A percentile compares a stretch with the other conserved stretches of the same genome.
Evolutionary conservation across 306 rosid genomes (phyloP).

Genomic region (Prunus mongolica): DNA sequence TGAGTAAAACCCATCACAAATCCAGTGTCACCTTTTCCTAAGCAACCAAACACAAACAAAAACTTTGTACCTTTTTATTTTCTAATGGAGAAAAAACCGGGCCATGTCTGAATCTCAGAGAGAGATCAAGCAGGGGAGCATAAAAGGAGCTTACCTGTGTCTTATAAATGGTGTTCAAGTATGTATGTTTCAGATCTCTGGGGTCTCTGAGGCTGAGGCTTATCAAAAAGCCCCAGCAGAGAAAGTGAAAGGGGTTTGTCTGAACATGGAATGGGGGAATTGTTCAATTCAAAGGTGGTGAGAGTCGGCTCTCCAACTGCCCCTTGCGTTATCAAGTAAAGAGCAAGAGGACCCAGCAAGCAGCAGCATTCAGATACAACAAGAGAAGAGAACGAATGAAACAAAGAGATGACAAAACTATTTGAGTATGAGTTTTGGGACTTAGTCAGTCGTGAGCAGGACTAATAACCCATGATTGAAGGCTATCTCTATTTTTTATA

Average conservation of each 20-base stretch:
- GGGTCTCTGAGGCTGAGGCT: not conserved
- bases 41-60: not conserved
- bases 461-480: constrained; percentile 48
- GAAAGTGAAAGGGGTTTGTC: constrained; percentile 1
- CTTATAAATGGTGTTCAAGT: not conserved
- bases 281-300: constrained; percentile 15
- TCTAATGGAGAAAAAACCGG: constrained; percentile 14
- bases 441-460: constrained; percentile 61
- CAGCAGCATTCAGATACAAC: not conserved
- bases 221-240: not conserved
- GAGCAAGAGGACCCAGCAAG: not conserved
- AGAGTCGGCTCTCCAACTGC: constrained; percentile 9
- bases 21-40: not conserved
- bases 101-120: constrained; percentile 10
- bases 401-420: constrained; percentile 6
- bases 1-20: not conserved
- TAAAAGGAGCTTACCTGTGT: constrained; percentile 8
- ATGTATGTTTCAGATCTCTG: constrained; percentile 10
- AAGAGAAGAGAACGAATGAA: not conserved
- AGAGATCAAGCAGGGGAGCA: not conserved
- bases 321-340: not conserved
- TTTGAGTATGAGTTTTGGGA: constrained; percentile 2
- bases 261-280: not conserved
- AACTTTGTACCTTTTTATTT: not conserved
- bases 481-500: not conserved